Evolutionary conservation across 1,284 basidiomycete species (phyloP), one percentile per base, ranked within the genome.

Genomic region (Pyrrhoderma noxium): DNA sequence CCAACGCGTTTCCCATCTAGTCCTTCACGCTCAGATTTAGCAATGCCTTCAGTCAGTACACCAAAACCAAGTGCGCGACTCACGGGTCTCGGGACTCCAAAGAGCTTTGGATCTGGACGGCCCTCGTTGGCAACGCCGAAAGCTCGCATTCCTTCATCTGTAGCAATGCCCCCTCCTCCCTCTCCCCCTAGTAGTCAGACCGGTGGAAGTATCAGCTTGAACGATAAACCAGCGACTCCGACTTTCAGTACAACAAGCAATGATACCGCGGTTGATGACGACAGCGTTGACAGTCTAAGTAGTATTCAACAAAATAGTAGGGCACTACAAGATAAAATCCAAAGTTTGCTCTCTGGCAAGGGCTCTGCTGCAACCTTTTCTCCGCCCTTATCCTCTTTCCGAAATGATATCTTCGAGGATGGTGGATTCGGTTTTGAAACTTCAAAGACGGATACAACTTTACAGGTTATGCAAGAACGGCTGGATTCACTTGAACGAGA

Each of bases 151-250:
- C 82, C 85, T n/a, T 86, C 83, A 59, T 70, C 76, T n/a, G 64
- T 85, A 31, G 80, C 82, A 2, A 89, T 88, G 84, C 86, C 85
- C 2, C 86, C 86, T 2, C 86, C 86, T 13, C 70, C 79, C 0
- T 83, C 82, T 11, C 53, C 49, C n/a, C 35, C 44, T 5, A 46
- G 45, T 18, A 31, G 27, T 31, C 27, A 31, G 11, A 25, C 41
- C 18, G 16, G 36, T 8, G 37, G 38, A 13, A 55, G 49, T 27
- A 42, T 51, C 34, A 48, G 44, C 8, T 35, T 44, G 8, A 55
- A 44, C 27, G 49, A 55, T 19, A 55, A 52, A 18, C 47, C 56
- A 14, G 23, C 48, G 2, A 49, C 49, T 2, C 54, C 56, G 0
- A 54, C 56, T 3, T 56, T 47, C 36, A 57, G 56, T 42, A 47